Evolutionary conservation across 345 rosid species (phyloP), one percentile per base, ranked within the genome.

Genomic region (Hypericum perforatum): DNA sequence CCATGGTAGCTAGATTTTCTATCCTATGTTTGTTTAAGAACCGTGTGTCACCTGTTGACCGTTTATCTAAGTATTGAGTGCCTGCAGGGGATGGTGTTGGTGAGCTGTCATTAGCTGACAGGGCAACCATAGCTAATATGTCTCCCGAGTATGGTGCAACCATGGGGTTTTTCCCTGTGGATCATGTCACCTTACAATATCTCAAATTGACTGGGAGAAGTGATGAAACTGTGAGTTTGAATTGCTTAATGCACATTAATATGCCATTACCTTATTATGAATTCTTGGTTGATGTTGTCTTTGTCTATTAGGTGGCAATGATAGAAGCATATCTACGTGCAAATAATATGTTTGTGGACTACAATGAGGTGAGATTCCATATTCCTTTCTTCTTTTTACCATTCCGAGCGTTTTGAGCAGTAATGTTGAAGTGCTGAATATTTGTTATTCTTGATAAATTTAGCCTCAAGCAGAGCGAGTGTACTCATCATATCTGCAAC

Each of bases 61-160:
- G 41, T 16, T 43, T 43, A 46, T 60, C 65, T 40, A 60, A 45
- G 29, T 57, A 40, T 63, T 52, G 37, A 64, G 9, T 49, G 53
- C 41, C 59, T 69, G 48, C 78, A 92, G 97, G 98, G 52, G 84
- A 70, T 74, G 99, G 99, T 39, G 89, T 92, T 97, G 71, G 94
- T 57, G 70, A 77, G 67, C 77, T 92, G 8, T 85, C 99, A 52
- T 74, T 92, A 53, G 99, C 99, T 59, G 99, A 92, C 76, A 82
- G 99, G 69, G 99, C 99, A 11, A 92, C 99, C 16, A 92, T 89
- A 61, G 99, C 99, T 49, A 92, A 92, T 57, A 92, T 92, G 99
- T 85, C 99, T 58, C 99, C 99, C 0, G 99, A 92, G 75, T 92
- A 92, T 63, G 99, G 99, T 78, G 97, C 99, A 66, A 92, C 99